Evolutionary conservation across 768 basidiomycete species (phyloP).

Genomic region (Russula ochroleuca): DNA sequence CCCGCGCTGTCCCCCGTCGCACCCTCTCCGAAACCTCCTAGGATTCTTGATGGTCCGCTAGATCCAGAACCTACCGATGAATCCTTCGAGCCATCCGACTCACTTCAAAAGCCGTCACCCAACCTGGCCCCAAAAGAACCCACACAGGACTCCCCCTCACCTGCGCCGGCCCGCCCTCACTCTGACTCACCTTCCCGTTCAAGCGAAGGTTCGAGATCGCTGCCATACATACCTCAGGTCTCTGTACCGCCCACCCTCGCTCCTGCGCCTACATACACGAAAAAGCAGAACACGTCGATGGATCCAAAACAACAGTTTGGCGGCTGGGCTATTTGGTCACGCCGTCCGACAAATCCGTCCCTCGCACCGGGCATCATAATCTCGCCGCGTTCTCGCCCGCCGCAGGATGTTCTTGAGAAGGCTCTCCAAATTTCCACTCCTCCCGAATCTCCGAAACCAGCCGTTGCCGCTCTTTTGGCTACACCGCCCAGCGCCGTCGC

Average conservation of each 20-base stretch:
- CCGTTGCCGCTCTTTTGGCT: slow-evolving; percentile 1
- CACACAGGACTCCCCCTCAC: neutral
- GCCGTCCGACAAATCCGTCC: slow-evolving; percentile 60
- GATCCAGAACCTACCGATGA: slow-evolving; percentile 13
- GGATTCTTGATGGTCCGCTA: slow-evolving; percentile 23
- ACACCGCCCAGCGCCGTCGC: slow-evolving; percentile 3
- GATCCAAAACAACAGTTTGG: slow-evolving; percentile 9
- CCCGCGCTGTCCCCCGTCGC: slow-evolving; percentile 27
- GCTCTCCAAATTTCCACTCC: slow-evolving; percentile 56
- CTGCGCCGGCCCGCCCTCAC: neutral
- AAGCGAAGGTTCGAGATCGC: slow-evolving; percentile 8
- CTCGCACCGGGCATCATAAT: slow-evolving; percentile 69
- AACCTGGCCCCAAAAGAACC: neutral
- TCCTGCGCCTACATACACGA: neutral
- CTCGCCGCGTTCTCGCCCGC: slow-evolving; percentile 59
- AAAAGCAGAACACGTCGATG: neutral
- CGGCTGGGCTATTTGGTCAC: slow-evolving; percentile 67
- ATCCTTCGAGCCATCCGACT: neutral
- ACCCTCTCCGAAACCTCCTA: slow-evolving; percentile 19
- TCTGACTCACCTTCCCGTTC: slow-evolving; percentile 10
- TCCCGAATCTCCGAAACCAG: slow-evolving; percentile 30
- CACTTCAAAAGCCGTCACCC: slow-evolving; percentile 2
- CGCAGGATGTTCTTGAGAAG: slow-evolving; percentile 49
- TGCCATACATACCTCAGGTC: slow-evolving; percentile 7
- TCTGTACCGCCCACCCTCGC: neutral